Conservation (phyloP, 129 eudicot species). For the Arctium lappa region DNA sequence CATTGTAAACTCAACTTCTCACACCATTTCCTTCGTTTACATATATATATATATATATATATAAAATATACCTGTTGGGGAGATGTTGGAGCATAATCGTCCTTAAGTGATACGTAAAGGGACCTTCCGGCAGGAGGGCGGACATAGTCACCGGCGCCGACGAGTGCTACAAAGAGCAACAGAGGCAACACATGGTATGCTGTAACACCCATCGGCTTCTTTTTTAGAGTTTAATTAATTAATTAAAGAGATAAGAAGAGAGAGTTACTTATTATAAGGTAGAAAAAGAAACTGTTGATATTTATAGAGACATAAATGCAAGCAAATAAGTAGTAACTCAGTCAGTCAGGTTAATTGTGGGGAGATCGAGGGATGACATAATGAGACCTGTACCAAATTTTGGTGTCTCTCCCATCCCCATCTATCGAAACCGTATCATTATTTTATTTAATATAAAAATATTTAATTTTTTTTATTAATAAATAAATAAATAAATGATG, state of each 20-base stretch:
- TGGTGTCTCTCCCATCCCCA: not conserved
- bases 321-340: not conserved
- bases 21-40: too few relatives aligned
- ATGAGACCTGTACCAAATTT: not conserved
- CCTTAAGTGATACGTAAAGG: not conserved
- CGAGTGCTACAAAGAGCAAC: not conserved
- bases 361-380: not conserved
- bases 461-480: too few relatives aligned
- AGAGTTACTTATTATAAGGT: not conserved
- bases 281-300: constrained; percentile 7
- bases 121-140: constrained; percentile 27
- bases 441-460: too few relatives aligned
- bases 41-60: too few relatives aligned
- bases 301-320: constrained; percentile 13
- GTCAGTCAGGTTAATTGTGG: not conserved
- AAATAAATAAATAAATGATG: too few relatives aligned
- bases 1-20: too few relatives aligned
- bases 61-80: constrained; percentile 18
- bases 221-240: not conserved
- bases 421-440: too few relatives aligned
- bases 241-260: not conserved
- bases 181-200: not conserved
- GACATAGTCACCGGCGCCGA: constrained; percentile 9
- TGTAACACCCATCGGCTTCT: not conserved
- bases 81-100: not conserved